Conservation (phyloP, 2,329 filamentous ascomycete genomes). For the Fusarium clavum region DNA sequence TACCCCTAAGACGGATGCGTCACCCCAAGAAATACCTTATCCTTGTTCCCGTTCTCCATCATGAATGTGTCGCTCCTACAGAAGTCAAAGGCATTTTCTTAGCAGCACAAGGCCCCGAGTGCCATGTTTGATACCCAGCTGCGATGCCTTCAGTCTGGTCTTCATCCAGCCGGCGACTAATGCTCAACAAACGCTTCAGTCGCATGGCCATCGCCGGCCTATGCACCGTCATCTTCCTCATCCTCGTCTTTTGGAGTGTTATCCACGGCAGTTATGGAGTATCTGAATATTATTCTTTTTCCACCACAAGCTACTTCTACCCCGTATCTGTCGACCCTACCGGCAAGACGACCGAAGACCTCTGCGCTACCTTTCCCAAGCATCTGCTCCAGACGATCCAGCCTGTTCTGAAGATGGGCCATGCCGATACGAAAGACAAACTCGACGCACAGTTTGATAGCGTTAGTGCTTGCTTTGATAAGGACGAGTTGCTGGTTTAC, state of each 20-base stretch:
- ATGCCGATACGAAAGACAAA: conserved; percentile 46
- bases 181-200: conserved; percentile 50
- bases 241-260: conserved; percentile 43
- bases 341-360: conserved; percentile 42
- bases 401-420: conserved; percentile 51
- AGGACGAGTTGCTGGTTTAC: conserved; percentile 58
- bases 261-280: conserved; percentile 43
- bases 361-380: conserved; percentile 50
- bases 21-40: conserved; percentile 5
- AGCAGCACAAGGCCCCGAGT: conserved; percentile 30
- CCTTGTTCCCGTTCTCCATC: conserved; percentile 13
- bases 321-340: conserved; percentile 46
- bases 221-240: conserved; percentile 40
- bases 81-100: background rate
- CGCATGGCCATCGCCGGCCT: conserved; percentile 46
- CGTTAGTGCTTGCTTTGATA: conserved; percentile 62
- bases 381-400: conserved; percentile 49
- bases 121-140: conserved; percentile 42
- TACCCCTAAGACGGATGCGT: conserved; percentile 23
- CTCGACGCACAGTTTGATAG: conserved; percentile 60
- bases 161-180: conserved; percentile 45
- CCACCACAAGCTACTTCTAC: conserved; percentile 48
- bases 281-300: conserved; percentile 47
- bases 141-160: conserved; percentile 44
- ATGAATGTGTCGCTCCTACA: conserved; percentile 15